A percentile compares a stretch with the other conserved stretches of the same genome.
Evolutionary conservation across 495 filamentous ascomycete species (phyloP).

Genomic region (Cairneyella variabilis): DNA sequence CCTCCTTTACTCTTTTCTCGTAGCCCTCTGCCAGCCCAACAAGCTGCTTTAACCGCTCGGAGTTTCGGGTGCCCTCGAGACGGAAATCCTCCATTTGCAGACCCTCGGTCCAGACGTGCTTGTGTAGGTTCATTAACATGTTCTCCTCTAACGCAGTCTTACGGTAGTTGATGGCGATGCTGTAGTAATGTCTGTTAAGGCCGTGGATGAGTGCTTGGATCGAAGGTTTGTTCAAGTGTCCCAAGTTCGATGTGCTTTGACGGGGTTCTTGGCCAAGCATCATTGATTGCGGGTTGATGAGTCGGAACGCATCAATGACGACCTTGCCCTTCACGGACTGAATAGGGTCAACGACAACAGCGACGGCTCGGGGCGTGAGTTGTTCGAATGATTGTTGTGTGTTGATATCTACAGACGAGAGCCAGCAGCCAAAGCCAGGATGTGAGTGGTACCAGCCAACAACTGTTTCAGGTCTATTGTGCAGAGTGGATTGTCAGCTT

Average conservation of each 20-base stretch:
- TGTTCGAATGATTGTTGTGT: slow-evolving; percentile 99
- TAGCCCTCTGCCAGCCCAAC: slow-evolving; percentile 91
- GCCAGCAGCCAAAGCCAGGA: slow-evolving; percentile 98
- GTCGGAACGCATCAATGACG: slow-evolving; percentile 97
- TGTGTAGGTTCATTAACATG: slow-evolving; percentile 99
- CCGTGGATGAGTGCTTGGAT: slow-evolving; percentile 99
- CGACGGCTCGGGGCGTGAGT: slow-evolving; percentile 90
- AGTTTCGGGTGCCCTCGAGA: slow-evolving; percentile 75
- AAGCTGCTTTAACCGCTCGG: slow-evolving; percentile 79
- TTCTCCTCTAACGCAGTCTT: slow-evolving; percentile 98
- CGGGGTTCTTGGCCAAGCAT: slow-evolving; percentile 98
- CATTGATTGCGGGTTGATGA: slow-evolving; percentile 97
- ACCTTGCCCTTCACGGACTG: slow-evolving; percentile 99
- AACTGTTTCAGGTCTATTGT: slow-evolving; percentile 80
- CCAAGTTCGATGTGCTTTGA: slow-evolving; percentile 95
- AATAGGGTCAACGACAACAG: slow-evolving; percentile 96
- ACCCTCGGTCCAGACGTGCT: slow-evolving; percentile 98
- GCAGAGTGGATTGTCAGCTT: slow-evolving; percentile 11
- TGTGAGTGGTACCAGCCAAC: slow-evolving; percentile 99
- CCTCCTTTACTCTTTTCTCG: slow-evolving; percentile 97
- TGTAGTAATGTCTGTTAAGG: slow-evolving; percentile 97
- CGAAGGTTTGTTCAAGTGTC: slow-evolving; percentile 96
- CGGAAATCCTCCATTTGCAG: slow-evolving; percentile 96
- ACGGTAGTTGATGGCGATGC: slow-evolving; percentile 94
- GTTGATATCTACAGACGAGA: slow-evolving; percentile 98